These are phyloP conservation scores for Hygrophorus pudorinus DNA, from an alignment of 768 basidiomycete species.

Conservation along the genomic window DNA sequence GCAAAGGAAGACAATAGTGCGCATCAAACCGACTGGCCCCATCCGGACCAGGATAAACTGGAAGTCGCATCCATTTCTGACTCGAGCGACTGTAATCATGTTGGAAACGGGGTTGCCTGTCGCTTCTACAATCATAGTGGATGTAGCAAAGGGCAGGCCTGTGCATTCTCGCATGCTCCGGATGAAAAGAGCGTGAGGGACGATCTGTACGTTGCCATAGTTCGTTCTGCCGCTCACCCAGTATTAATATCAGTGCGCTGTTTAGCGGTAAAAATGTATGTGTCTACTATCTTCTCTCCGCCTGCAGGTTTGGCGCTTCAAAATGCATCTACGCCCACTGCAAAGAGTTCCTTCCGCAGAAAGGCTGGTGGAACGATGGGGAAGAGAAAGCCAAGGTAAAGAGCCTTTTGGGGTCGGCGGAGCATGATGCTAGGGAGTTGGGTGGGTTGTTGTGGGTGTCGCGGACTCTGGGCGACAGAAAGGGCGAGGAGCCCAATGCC, in stretches of 20 bases:
- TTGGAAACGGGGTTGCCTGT: slow-evolving; percentile 43
- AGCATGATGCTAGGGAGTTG: too few species aligned
- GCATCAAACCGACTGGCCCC: too few species aligned
- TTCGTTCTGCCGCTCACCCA: background rate
- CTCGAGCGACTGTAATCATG: slow-evolving; percentile 40
- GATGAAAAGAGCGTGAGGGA: slow-evolving; percentile 47
- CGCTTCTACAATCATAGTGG: slow-evolving; percentile 48
- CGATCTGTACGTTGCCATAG: slow-evolving; percentile 29
- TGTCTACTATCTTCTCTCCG: slow-evolving; percentile 26
- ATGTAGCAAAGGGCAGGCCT: slow-evolving; percentile 31
- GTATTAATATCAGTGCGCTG: background rate
- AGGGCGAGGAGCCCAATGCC: too few species aligned
- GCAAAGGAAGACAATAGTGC: too few species aligned
- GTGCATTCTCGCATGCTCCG: slow-evolving; percentile 43
- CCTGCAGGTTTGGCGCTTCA: slow-evolving; percentile 26
- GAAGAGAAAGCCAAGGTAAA: too few species aligned
- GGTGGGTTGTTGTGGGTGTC: too few species aligned
- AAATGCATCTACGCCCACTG: slow-evolving; percentile 36
- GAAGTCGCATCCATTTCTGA: too few species aligned
- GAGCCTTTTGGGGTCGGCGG: too few species aligned
- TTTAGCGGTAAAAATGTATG: slow-evolving; percentile 46
- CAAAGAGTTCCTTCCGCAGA: slow-evolving; percentile 24
- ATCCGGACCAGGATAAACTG: too few species aligned
- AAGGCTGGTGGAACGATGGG: slow-evolving; percentile 9
- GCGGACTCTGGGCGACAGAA: too few species aligned